Base-by-base conservation (phyloP, 768 basidiomycete species). In the Dacryopinax primogenitus region DNA sequence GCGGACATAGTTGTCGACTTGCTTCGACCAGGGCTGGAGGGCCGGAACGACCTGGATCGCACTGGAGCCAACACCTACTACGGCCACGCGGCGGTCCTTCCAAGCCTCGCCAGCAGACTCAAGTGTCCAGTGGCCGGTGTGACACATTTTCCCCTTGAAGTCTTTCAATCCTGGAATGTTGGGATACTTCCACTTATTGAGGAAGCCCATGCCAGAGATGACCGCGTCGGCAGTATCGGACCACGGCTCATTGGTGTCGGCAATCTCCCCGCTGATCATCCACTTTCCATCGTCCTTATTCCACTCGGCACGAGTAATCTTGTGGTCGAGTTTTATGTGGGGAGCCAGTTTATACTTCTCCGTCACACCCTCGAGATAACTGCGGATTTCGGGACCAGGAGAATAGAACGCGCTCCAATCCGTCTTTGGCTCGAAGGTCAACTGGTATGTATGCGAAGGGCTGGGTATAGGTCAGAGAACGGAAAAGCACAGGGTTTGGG, bases 111-210 rank as follows among this genome's bases (percentile, higher is more conserved):
- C 77, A 16, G 76, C 79, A 12, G 79, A 79, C 69, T 78, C 71
- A 33, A 73, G 76, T 28, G 82, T 79, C 83, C 85, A 86, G 1
- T 79, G 71, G 0, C 85, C 86, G n/a, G 82, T 83, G 68, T 89
- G 87, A 0, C 85, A 73, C 15, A 86, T 72, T 62, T 74, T 77
- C 2, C 86, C 87, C 66, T 79, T 74, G 73, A 84, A 88, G 7
- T 72, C 75, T 16, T 82, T 73, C 32, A 86, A 71, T 2, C 85
- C 86, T 9, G 76, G 72, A 45, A 87, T 85, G 45, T 84, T 79
- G 1, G 86, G 87, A 86, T 85, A 87, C 30, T 78, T 76, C 84
- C 84, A 86, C 6, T 82, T 73, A 62, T 81, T 83, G 47, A 85
- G 71, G 12, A 68, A 68, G 2, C 84, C 84, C 21, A 81, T 72